phyloP scores from a whole-genome alignment of 2,329 filamentous ascomycete species.

The Beauveria asiatica region DNA sequence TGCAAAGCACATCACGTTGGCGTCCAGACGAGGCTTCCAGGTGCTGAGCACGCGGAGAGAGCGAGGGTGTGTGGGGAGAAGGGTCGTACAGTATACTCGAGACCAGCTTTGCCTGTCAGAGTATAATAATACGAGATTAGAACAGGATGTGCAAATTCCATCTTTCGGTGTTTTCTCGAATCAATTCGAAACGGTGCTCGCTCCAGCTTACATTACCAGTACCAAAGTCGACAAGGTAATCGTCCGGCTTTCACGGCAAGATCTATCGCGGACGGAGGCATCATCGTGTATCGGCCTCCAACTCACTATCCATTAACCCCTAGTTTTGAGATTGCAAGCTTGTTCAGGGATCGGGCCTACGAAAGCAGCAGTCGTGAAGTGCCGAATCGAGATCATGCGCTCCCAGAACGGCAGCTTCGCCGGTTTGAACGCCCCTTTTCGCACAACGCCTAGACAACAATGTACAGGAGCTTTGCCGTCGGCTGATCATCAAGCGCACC shows the following conservation, averaged over 20 bases:
- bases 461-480: background rate
- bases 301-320: background rate
- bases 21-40: background rate
- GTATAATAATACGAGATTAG: background rate
- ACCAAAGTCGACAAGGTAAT: background rate
- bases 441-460: background rate
- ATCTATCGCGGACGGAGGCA: background rate
- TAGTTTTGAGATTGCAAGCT: background rate
- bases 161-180: background rate
- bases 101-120: background rate
- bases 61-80: background rate
- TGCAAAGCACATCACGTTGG: background rate
- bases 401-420: constrained; percentile 2
- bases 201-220: background rate
- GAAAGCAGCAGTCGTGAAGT: background rate
- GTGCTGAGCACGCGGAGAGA: background rate
- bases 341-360: background rate
- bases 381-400: background rate
- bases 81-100: background rate
- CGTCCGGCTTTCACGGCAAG: background rate
- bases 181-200: background rate
- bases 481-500: background rate
- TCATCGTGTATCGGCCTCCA: background rate
- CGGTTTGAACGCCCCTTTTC: background rate
- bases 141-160: background rate